These are phyloP conservation scores for Gracilaria vermiculophylla DNA, from an alignment of 23 red algal genomes.

Conservation along the genomic window DNA sequence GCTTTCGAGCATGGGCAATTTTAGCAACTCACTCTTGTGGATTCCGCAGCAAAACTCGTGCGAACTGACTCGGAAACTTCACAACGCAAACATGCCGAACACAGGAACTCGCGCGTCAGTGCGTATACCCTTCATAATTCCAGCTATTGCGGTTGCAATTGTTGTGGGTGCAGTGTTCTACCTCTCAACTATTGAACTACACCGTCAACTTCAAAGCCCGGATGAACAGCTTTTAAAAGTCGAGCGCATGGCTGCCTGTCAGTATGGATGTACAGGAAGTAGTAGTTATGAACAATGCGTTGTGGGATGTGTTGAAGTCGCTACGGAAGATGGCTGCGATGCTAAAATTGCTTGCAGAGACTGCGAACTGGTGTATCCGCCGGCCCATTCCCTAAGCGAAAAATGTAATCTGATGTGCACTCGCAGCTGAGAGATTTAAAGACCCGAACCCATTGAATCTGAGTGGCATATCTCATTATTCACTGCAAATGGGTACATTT, in stretches of 20 bases:
- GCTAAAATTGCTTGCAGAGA: not conserved
- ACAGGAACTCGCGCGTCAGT: not conserved
- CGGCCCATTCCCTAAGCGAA: not conserved
- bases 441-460: too few species aligned
- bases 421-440: too few species aligned
- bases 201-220: not conserved
- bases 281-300: not conserved
- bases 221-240: not conserved
- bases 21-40: not conserved
- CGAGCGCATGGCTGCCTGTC: not conserved
- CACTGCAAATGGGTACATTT: too few species aligned
- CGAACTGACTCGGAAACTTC: not conserved
- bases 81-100: not conserved
- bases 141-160: not conserved
- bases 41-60: not conserved
- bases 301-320: not conserved
- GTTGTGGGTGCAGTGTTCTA: too few species aligned
- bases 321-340: not conserved
- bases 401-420: not conserved
- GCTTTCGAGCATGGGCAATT: not conserved
- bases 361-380: not conserved
- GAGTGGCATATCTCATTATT: too few species aligned
- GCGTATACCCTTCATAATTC: not conserved
- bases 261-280: not conserved
- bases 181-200: not conserved